Evolutionary conservation across 1,284 basidiomycete genomes (phyloP), one percentile per base, ranked within the genome.

Genomic region (Schizopora paradoxa): DNA sequence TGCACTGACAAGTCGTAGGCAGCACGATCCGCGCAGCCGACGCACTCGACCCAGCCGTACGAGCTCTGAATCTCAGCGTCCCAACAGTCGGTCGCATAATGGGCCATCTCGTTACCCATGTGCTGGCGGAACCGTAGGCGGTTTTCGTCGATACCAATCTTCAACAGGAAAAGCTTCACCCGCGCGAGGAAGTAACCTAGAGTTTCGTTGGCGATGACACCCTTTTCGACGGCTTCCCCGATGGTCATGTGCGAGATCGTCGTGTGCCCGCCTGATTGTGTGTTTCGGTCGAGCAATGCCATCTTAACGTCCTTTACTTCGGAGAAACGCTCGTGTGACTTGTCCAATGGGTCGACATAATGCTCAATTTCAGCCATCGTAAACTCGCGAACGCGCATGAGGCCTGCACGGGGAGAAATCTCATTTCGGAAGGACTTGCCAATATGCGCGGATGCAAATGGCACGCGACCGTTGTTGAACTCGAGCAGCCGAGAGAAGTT

Each of bases 311-410:
- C 77, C 53, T 82, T 79, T 53, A 91, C 82, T 58, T 95, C 90
- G 49, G 64, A 62, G 74, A 99, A 99, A 27, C 84, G 79, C 19
- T 78, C 71, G 67, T 99, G 96, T 18, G 66, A 70, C 73, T 99
- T 99, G 73, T 97, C 86, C 44, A 79, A 75, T 5, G 95, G 96
- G 70, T 99, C 95, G 56, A 99, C 95, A 59, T 76, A 99, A 72
- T 99, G 95, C 69, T 99, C 96, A 65, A 99, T 97, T 72, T 99
- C 96, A 45, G 93, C 96, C 95, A 99, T 97, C 28, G 91, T 96
- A 70, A 99, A 99, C 65, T 99, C 96, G 55, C 95, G 87, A 33
- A 99, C 96, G 55, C 96, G 92, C 42, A 99, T 76, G 38, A 99
- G 76, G 49, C 95, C 96, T 44, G 94, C 91, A 48, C 91, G 86